phyloP scores from a whole-genome alignment of 768 basidiomycete genomes.

The Leccinum broughii region DNA sequence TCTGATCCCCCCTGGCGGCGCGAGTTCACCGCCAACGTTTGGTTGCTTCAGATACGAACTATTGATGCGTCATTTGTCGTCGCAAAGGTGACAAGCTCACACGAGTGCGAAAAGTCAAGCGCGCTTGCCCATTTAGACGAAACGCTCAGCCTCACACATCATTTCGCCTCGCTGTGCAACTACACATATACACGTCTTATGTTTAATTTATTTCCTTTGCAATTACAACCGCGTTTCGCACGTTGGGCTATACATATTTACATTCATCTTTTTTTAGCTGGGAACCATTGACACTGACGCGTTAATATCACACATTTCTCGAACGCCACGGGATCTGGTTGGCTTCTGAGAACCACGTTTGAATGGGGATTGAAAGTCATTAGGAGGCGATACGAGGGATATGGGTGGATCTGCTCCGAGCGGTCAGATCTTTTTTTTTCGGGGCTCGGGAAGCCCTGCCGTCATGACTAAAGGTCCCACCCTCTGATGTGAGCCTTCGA shows the following conservation, averaged over 20 bases:
- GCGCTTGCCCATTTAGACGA: conserved; percentile 23
- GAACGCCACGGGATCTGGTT: neutral
- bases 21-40: conserved; percentile 1
- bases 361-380: conserved; percentile 15
- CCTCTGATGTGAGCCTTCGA: conserved; percentile 6
- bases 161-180: conserved; percentile 17
- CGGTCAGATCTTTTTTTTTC: neutral
- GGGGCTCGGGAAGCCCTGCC: conserved; percentile 1
- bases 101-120: neutral
- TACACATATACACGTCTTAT: conserved; percentile 1
- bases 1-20: neutral
- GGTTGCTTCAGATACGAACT: conserved; percentile 29
- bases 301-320: conserved; percentile 8
- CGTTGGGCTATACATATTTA: conserved; percentile 4
- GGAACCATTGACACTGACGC: conserved; percentile 12
- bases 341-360: conserved; percentile 6
- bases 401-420: conserved; percentile 1
- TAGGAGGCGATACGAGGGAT: neutral
- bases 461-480: neutral
- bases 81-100: conserved; percentile 12
- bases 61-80: conserved; percentile 35
- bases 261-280: neutral
- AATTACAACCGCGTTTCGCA: conserved; percentile 6
- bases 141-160: conserved; percentile 1
- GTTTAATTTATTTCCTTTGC: conserved; percentile 2